These are phyloP conservation scores for Claviceps lovelessii DNA, from an alignment of 2,329 filamentous ascomycete genomes.

Conservation along the genomic window DNA sequence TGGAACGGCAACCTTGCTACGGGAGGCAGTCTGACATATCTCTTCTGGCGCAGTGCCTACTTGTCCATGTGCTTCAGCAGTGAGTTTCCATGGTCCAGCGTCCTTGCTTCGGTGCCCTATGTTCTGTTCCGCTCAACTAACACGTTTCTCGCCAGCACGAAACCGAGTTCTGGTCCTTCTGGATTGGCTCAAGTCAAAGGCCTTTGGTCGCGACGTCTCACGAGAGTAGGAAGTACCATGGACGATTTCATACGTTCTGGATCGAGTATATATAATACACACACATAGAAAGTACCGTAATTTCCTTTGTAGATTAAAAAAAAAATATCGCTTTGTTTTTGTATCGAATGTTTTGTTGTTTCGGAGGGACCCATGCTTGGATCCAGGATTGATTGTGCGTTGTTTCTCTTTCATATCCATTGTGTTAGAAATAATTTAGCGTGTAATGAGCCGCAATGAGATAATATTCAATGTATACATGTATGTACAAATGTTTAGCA, in stretches of 20 bases:
- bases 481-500: too few species aligned
- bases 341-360: not conserved
- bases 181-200: constrained; percentile 94
- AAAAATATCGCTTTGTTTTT: not conserved
- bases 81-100: constrained; percentile 38
- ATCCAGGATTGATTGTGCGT: not conserved
- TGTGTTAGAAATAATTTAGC: not conserved
- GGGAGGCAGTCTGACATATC: constrained; percentile 85
- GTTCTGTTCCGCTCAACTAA: constrained; percentile 5
- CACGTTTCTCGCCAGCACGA: constrained; percentile 43
- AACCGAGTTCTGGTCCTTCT: constrained; percentile 86
- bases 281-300: not conserved
- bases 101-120: not conserved
- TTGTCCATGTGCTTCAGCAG: constrained; percentile 99
- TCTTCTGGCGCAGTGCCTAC: constrained; percentile 97
- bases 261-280: not conserved
- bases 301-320: not conserved
- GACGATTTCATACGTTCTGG: not conserved
- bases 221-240: constrained; percentile 43
- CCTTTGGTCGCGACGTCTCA: constrained; percentile 90
- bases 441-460: not conserved
- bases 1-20: constrained; percentile 91
- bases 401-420: not conserved
- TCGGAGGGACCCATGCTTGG: not conserved
- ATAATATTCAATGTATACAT: not conserved